Evolutionary conservation across 2,329 filamentous ascomycete species (phyloP), one percentile per base, ranked within the genome.

Genomic region (Stemphylium vesicarium): DNA sequence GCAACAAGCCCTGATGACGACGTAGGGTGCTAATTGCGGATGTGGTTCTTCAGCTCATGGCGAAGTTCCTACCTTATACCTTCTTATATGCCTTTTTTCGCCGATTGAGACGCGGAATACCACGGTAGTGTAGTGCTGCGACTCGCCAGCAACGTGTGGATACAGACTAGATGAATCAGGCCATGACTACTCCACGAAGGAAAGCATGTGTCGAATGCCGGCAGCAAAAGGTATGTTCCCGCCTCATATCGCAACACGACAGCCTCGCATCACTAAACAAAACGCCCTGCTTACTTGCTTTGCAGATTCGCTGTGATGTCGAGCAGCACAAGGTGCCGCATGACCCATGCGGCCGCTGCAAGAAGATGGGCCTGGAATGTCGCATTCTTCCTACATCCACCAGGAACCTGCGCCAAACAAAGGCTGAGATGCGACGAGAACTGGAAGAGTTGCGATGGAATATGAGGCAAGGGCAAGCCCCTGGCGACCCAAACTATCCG

Each of bases 191-290:
- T 47, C 71, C 71, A 35, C 62, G 72, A 60, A 63, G 72, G 35
- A 75, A 75, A 48, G 72, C 72, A 26, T 75, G 72, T 59, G 71
- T 75, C 26, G 72, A 75, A 54, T 75, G 72, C 53, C 64, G 72
- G 41, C 72, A 75, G 57, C 72, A 75, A 63, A 75, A 75, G 66
- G 72, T 73, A 71, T 40, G 9, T 36, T n/a, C 40, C 50, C 37
- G 47, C 36, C 46, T 35, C 51, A 20, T 41, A 31, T 13, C 39
- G 7, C 35, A 50, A 50, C 48, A 35, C 38, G 18, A 57, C 39
- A 37, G 13, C 40, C 22, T 44, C 31, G 40, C n/a, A 35, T 41
- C 12, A 53, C 26, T 47, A 26, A 41, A 13, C 38, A 18, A 18
- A 22, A 54, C 45, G 31, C 44, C 26, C 41, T 31, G 24, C 26